phyloP scores from a whole-genome alignment of 768 basidiomycete genomes.

The Crucibulum laeve region DNA sequence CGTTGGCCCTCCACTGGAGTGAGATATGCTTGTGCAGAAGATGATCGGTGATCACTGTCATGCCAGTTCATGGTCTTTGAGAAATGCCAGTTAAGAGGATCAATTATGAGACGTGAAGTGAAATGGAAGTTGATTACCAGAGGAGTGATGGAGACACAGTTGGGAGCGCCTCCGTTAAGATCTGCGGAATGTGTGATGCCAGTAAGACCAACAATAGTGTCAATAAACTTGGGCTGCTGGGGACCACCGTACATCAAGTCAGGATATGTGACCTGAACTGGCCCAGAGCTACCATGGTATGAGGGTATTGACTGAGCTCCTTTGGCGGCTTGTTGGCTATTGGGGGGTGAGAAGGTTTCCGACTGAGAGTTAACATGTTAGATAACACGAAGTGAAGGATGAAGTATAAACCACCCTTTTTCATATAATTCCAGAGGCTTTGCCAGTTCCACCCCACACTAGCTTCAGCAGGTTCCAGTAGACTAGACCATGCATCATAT shows the following conservation, averaged over 20 bases:
- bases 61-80: slow-evolving; percentile 42
- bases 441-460: slow-evolving; percentile 44
- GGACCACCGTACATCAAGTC: slow-evolving; percentile 54
- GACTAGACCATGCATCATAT: slow-evolving; percentile 36
- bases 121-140: slow-evolving; percentile 24
- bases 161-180: slow-evolving; percentile 51
- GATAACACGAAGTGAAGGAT: background rate
- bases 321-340: slow-evolving; percentile 36
- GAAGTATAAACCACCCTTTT: slow-evolving; percentile 28
- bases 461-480: slow-evolving; percentile 34
- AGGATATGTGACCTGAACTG: slow-evolving; percentile 50
- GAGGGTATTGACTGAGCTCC: slow-evolving; percentile 40
- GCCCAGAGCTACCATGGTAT: slow-evolving; percentile 50
- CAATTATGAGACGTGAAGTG: background rate
- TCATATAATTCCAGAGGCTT: slow-evolving; percentile 40
- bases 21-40: slow-evolving; percentile 50
- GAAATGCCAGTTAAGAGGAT: background rate
- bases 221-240: slow-evolving; percentile 44
- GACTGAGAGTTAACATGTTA: slow-evolving; percentile 22
- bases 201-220: slow-evolving; percentile 41
- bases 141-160: slow-evolving; percentile 53
- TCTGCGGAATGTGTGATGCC: slow-evolving; percentile 45
- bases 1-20: slow-evolving; percentile 44
- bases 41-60: slow-evolving; percentile 47
- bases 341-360: slow-evolving; percentile 44